phyloP scores from a whole-genome alignment of 148 eudicot genomes.

The Silene conica region DNA sequence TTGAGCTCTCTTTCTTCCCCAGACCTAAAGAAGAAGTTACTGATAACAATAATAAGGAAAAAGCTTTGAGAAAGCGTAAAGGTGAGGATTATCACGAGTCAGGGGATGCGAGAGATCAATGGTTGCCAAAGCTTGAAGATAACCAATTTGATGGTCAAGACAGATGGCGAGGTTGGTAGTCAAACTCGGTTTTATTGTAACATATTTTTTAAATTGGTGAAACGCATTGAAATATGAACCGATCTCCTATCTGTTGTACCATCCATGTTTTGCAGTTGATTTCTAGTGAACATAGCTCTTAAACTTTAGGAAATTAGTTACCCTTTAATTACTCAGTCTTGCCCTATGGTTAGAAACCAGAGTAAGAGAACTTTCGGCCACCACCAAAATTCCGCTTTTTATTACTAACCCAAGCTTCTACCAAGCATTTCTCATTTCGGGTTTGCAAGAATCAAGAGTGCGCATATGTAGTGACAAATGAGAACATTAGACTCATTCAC shows the following conservation, averaged over 20 bases:
- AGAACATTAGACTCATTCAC: background rate
- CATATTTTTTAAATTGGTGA: slow-evolving; percentile 31
- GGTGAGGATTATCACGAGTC: slow-evolving; percentile 29
- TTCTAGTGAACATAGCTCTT: background rate
- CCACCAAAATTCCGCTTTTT: slow-evolving; percentile 1
- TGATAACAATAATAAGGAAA: slow-evolving; percentile 28
- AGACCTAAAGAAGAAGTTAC: slow-evolving; percentile 30
- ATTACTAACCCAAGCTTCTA: background rate
- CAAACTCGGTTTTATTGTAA: slow-evolving; percentile 29
- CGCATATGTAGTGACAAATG: background rate
- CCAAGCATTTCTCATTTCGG: background rate
- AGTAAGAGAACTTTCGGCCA: background rate
- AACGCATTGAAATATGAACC: slow-evolving; percentile 19
- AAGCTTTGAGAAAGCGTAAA: slow-evolving; percentile 56
- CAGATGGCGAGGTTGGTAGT: slow-evolving; percentile 68
- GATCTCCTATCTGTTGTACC: slow-evolving; percentile 9
- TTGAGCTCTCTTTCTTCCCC: slow-evolving; percentile 55
- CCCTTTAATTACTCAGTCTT: no score
- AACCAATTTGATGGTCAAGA: slow-evolving; percentile 38
- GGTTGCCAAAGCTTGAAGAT: slow-evolving; percentile 34
- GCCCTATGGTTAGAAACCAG: background rate
- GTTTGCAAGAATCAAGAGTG: background rate
- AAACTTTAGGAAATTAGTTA: no score
- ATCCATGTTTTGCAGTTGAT: background rate
- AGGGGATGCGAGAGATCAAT: slow-evolving; percentile 38